Evolutionary conservation across 148 eudicot genomes (phyloP), one percentile per base, ranked within the genome.

Genomic region (Pharnaceum exiguum): DNA sequence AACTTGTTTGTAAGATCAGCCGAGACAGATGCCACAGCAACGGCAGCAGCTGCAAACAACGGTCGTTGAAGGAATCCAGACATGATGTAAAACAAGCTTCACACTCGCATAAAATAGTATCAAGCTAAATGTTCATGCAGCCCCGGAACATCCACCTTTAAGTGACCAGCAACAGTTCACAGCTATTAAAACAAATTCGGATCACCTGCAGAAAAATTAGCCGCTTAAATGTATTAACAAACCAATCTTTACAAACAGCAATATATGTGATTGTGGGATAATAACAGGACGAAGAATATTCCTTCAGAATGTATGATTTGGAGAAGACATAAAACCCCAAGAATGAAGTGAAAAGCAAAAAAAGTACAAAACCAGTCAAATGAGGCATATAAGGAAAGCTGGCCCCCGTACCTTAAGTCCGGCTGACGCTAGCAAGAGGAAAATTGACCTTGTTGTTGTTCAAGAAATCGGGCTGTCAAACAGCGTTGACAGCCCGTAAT

Each of bases 11-110:
- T 79, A 76, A 85, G 69, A 72, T 87, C 96, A 15, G 95, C 56
- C 44, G 94, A 80, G 60, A 85, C 71, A 60, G 98, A 88, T 28
- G 96, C 96, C 55, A 79, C 60, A 23, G 89, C 86, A 39, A 88
- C 78, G 42, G 96, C 96, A 71, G 91, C 95, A 30, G 84, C 96
- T 0, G 95, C 94, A 46, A 81, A 67, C 23, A 88, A 47, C 23
- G 96, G 98, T 28, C 96, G 77, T 43, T 79, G 96, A 74, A 87
- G 63, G 57, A 61, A 52, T 57, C 93, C 97, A 25, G 80, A 66
- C 74, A 87, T 79, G 46, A 49, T 55, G 17, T 13, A 53, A 22
- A 44, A 58, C 47, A 63, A 67, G 63, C 47, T 70, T 65, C 62
- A 57, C 63, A 71, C 66, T 70, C 66, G 75, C 79, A 74, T 62